These are phyloP conservation scores for Chalciporus pseudorubinellus DNA, from an alignment of 768 basidiomycete genomes.

Conservation along the genomic window DNA sequence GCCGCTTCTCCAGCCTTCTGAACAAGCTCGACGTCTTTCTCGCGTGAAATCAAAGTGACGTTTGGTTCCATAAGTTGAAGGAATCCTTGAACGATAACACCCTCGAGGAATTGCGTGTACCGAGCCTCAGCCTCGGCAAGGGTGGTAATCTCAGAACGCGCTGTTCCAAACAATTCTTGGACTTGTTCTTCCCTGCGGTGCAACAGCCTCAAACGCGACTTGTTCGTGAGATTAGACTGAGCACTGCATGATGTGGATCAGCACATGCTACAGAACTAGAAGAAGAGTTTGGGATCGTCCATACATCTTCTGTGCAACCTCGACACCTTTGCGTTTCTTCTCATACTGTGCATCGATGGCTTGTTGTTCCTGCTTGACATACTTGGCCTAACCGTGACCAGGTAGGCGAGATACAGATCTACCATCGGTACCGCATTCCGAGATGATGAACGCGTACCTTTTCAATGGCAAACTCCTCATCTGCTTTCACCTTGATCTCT, in stretches of 20 bases:
- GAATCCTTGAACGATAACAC: conserved; percentile 80
- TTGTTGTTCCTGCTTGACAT: conserved; percentile 94
- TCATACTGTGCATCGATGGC: conserved; percentile 93
- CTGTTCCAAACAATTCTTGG: conserved; percentile 79
- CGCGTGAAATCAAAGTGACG: conserved; percentile 64
- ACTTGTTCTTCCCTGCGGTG: conserved; percentile 90
- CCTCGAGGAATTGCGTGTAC: conserved; percentile 82
- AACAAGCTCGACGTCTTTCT: conserved; percentile 60
- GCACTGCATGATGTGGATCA: conserved; percentile 49
- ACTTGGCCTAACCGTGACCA: conserved; percentile 69
- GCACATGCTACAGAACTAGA: background rate
- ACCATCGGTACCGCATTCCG: background rate
- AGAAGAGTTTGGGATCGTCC: conserved; percentile 23
- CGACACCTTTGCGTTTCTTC: conserved; percentile 92
- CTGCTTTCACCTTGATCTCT: conserved; percentile 95
- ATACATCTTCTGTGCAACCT: conserved; percentile 96
- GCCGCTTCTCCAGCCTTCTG: conserved; percentile 67
- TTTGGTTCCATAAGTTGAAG: conserved; percentile 77
- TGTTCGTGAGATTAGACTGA: conserved; percentile 95
- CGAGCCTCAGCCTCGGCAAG: conserved; percentile 64
- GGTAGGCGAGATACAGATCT: background rate
- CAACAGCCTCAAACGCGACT: conserved; percentile 86
- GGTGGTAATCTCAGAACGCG: conserved; percentile 59
- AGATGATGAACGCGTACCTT: conserved; percentile 53
- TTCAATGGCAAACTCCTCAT: conserved; percentile 98